Evolutionary conservation across 169 alveolate genomes (phyloP).

Genomic region (Perkinsus olseni): DNA sequence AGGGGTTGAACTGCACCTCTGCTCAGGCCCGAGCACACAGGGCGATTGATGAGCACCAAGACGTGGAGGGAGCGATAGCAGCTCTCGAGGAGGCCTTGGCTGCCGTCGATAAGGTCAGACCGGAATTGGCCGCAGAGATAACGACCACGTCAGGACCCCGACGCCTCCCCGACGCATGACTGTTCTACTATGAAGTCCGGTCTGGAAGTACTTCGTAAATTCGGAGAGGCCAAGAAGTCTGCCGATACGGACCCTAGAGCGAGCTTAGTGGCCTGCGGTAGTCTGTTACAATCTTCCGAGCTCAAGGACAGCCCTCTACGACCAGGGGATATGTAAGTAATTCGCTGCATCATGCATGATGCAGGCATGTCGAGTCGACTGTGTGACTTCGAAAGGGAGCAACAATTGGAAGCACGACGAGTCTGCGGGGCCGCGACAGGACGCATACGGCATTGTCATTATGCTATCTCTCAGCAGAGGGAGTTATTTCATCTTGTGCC

Average conservation of each 20-base stretch:
- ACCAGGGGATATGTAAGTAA: not conserved
- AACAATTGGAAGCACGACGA: too few relatives aligned
- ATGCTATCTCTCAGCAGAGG: too few relatives aligned
- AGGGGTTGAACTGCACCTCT: not conserved
- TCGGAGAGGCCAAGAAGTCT: not conserved
- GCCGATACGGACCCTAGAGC: not conserved
- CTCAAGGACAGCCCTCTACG: not conserved
- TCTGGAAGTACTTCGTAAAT: not conserved
- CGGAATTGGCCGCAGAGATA: not conserved
- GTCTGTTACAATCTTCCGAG: not conserved
- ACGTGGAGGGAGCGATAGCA: not conserved
- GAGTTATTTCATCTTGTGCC: too few relatives aligned
- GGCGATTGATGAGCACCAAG: not conserved
- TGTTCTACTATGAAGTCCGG: not conserved
- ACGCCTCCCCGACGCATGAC: not conserved
- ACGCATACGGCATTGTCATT: too few relatives aligned
- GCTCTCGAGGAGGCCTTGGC: not conserved
- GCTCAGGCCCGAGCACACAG: not conserved
- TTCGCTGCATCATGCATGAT: too few relatives aligned
- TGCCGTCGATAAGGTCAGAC: not conserved
- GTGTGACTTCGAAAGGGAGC: too few relatives aligned
- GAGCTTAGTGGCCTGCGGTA: not conserved
- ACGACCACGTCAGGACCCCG: not conserved
- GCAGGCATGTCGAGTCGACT: too few relatives aligned
- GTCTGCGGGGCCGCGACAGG: too few relatives aligned